Percentiles rank a stretch among this genome's conserved stretches.
Evolutionary conservation across 2,329 filamentous ascomycete species (phyloP).

Genomic region (Arthrobotrys sphaeroides): DNA sequence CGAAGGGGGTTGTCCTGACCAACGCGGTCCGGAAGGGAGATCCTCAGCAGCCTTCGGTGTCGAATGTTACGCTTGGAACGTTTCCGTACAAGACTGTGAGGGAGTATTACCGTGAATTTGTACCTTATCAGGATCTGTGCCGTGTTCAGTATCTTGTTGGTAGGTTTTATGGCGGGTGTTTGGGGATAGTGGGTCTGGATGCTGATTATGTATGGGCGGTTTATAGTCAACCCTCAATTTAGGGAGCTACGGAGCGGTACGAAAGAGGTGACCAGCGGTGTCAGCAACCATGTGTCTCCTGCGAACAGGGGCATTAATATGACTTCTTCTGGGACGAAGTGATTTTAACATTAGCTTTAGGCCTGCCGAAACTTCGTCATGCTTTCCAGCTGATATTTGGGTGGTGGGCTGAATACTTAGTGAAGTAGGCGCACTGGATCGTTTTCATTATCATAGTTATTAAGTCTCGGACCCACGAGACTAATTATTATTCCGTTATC

Average conservation of each 20-base stretch:
- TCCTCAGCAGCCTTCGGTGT: slow-evolving; percentile 16
- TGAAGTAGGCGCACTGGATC: too few species aligned
- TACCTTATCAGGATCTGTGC: slow-evolving; percentile 39
- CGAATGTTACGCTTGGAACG: slow-evolving; percentile 33
- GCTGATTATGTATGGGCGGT: neutral
- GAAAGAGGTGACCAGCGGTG: too few species aligned
- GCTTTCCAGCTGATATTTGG: too few species aligned
- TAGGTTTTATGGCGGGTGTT: slow-evolving; percentile 5
- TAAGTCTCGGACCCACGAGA: too few species aligned
- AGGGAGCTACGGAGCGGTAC: slow-evolving; percentile 26
- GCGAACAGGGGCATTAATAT: too few species aligned
- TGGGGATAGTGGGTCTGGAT: neutral
- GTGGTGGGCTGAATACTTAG: too few species aligned
- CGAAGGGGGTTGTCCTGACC: neutral
- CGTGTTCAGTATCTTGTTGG: slow-evolving; percentile 42
- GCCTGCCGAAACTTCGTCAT: too few species aligned
- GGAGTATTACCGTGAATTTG: slow-evolving; percentile 38
- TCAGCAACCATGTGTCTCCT: too few species aligned
- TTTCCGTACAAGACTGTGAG: slow-evolving; percentile 33
- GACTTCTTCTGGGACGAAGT: too few species aligned
- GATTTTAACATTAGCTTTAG: too few species aligned
- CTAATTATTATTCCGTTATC: too few species aligned
- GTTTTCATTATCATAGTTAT: too few species aligned
- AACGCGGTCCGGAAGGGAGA: slow-evolving; percentile 21
- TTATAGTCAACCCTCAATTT: slow-evolving; percentile 16